Percentiles rank a stretch among this genome's conserved stretches.
These are phyloP conservation scores for Sphaerulina populicola DNA, from an alignment of 2,329 filamentous ascomycete genomes.

Conservation along the genomic window DNA sequence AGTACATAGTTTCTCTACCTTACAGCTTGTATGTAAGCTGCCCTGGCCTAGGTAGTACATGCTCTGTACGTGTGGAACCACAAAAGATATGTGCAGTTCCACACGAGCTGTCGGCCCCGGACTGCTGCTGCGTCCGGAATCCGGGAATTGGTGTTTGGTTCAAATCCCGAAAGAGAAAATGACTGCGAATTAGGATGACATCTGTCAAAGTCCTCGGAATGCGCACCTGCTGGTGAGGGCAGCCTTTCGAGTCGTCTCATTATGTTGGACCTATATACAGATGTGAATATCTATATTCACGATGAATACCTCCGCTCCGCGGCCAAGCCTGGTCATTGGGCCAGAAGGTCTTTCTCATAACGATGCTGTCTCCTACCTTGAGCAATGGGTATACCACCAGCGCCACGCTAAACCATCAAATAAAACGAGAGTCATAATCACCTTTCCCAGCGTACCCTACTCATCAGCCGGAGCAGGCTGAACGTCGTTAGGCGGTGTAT, in stretches of 20 bases:
- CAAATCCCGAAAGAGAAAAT: too few species aligned
- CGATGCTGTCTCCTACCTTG: neutral
- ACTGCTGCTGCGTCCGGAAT: too few species aligned
- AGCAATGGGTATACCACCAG: constrained; percentile 7
- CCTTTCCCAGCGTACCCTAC: neutral
- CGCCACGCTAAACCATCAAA: constrained; percentile 11
- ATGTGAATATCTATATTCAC: neutral
- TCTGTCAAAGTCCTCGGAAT: too few species aligned
- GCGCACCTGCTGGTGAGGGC: neutral
- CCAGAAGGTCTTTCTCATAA: neutral
- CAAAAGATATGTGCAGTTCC: too few species aligned
- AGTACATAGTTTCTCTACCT: too few species aligned
- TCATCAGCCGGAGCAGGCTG: neutral
- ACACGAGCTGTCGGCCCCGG: too few species aligned
- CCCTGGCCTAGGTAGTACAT: too few species aligned
- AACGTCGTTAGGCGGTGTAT: constrained; percentile 1
- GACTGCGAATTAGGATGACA: too few species aligned
- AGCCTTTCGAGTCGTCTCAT: neutral
- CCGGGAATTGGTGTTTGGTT: too few species aligned
- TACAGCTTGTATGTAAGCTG: too few species aligned
- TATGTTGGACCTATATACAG: neutral
- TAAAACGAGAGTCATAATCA: neutral
- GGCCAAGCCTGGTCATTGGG: neutral
- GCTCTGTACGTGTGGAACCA: too few species aligned
- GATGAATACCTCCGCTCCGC: neutral